Evolutionary conservation across 2,329 filamentous ascomycete genomes (phyloP).

Genomic region (Neopestalotiopsis sp.): DNA sequence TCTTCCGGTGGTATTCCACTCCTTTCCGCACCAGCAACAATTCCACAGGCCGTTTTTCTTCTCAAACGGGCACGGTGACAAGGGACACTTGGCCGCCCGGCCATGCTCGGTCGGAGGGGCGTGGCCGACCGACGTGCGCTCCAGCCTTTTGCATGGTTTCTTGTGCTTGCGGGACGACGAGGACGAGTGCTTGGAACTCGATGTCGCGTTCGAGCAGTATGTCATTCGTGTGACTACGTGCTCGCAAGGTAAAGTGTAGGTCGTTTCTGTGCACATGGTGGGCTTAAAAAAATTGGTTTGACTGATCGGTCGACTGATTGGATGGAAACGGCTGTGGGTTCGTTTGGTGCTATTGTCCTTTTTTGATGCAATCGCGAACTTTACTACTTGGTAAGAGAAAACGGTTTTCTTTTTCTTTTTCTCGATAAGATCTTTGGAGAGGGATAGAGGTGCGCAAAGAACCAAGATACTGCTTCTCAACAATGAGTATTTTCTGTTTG

Average conservation of each 20-base stretch:
- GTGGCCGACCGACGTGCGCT: slow-evolving; percentile 50
- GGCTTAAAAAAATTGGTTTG: not conserved
- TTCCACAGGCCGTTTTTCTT: slow-evolving; percentile 56
- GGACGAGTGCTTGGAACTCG: slow-evolving; percentile 25
- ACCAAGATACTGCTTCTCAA: not conserved
- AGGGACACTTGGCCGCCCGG: slow-evolving; percentile 48
- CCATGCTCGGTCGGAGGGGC: slow-evolving; percentile 53
- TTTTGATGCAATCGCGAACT: not conserved
- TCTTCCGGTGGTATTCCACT: slow-evolving; percentile 54
- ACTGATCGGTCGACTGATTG: slow-evolving; percentile 9
- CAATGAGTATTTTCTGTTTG: not conserved
- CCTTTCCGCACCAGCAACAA: slow-evolving; percentile 62
- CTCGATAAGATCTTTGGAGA: not conserved
- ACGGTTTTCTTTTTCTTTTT: not conserved
- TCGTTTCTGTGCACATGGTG: slow-evolving; percentile 56
- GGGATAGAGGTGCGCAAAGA: not conserved
- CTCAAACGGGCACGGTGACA: slow-evolving; percentile 56
- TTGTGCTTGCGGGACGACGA: slow-evolving; percentile 31
- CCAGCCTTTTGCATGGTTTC: slow-evolving; percentile 49
- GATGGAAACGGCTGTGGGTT: not conserved
- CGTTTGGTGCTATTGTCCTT: not conserved
- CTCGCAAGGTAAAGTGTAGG: slow-evolving; percentile 57
- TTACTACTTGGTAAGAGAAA: not conserved
- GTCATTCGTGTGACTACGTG: slow-evolving; percentile 51
- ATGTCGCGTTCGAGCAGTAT: slow-evolving; percentile 50